Base-by-base conservation (phyloP, 2,329 filamentous ascomycete genomes). In the Fusarium equiseti region DNA sequence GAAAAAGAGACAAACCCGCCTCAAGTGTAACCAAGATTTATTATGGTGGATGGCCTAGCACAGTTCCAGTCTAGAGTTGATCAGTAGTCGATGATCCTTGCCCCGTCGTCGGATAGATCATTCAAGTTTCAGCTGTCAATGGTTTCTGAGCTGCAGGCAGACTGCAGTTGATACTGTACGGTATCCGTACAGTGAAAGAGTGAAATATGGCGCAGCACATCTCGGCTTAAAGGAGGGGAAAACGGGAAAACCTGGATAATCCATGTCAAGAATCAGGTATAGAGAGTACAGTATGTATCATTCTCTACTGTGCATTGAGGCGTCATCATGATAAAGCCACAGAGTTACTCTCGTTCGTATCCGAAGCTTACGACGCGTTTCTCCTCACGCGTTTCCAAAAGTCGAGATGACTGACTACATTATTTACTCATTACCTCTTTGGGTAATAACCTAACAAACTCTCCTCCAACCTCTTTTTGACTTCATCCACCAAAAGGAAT, bases 351-450 rank as follows among this genome's bases (percentile, higher is more conserved):
- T 38, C 18, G 35, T 38, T 63, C 35, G 22, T 40, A 46, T 40
- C 18, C 32, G 22, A 59, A 43, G 55, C 59, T 46, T 49, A 49
- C 40, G 51, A 70, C 66, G 66, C 66, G 66, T 70, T 52, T 62
- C 48, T 29, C 29, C n/a, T 61, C 59, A 66, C 66, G 65, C 60
- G 66, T 55, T 44, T 56, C 38, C 35, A 52, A 42, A 42, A 44
- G 29, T 35, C 38, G 27, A 55, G n/a, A 29, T 44, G 32, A 48
- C 32, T 44, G 32, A 48, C 32, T 64, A 26, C 54, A 66, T 40
- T 70, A 66, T 70, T 70, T 70, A 70, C 66, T 46, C 52, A 70
- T 70, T 70, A 5, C 67, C 67, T 50, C 32, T 70, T 70, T 57
- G 15, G 66, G 67, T 20, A 66, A 70, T n/a, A 38, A 32, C 29